Conservation (phyloP, 2,329 filamentous ascomycete genomes). For the Coleophoma crateriformis region DNA sequence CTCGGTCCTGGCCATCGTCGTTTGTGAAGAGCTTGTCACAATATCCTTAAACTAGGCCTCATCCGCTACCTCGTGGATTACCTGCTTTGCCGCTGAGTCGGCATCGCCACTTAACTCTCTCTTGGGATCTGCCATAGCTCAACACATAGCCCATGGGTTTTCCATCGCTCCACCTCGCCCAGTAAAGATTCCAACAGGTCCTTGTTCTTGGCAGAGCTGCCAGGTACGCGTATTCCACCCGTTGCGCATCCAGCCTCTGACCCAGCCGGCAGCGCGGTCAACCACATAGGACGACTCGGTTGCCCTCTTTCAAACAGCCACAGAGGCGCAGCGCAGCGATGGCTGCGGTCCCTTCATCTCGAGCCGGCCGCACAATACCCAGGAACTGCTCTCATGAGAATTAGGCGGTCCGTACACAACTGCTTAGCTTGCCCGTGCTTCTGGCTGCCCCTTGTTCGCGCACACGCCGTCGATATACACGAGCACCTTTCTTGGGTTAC, state of each 20-base stretch:
- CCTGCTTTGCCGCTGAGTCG: slow-evolving; percentile 33
- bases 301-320: slow-evolving; percentile 38
- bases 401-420: slow-evolving; percentile 18
- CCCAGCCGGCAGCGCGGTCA: slow-evolving; percentile 37
- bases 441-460: slow-evolving; percentile 31
- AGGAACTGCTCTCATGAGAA: background rate
- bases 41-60: no score
- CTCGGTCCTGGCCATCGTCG: no score
- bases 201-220: slow-evolving; percentile 37
- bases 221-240: slow-evolving; percentile 34
- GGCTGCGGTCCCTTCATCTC: slow-evolving; percentile 42
- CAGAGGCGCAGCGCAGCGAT: slow-evolving; percentile 41
- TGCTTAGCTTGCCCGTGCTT: slow-evolving; percentile 34
- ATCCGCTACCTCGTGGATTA: background rate
- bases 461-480: slow-evolving; percentile 41
- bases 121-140: slow-evolving; percentile 40
- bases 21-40: no score
- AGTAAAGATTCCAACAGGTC: slow-evolving; percentile 48
- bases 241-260: slow-evolving; percentile 35
- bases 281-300: slow-evolving; percentile 48
- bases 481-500: slow-evolving; percentile 19
- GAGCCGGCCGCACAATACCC: slow-evolving; percentile 22
- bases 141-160: slow-evolving; percentile 27
- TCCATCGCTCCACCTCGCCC: slow-evolving; percentile 29
- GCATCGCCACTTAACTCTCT: slow-evolving; percentile 36